Evolutionary conservation across 257 asterid genomes (phyloP).

Genomic region (Pogostemon cablin): DNA sequence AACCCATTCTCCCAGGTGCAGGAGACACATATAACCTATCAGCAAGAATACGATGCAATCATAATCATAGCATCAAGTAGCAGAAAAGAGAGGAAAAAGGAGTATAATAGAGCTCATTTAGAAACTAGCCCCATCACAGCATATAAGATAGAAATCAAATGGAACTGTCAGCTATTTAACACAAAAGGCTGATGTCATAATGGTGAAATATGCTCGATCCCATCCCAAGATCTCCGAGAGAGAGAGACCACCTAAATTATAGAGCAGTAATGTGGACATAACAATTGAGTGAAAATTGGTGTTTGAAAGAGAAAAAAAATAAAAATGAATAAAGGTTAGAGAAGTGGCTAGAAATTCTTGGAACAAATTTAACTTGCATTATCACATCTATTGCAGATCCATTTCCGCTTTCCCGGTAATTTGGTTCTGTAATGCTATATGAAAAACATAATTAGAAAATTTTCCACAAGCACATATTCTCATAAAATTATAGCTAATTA

Average conservation of each 20-base stretch:
- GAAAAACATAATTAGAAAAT: background rate
- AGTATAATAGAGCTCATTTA: background rate
- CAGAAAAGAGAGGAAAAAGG: background rate
- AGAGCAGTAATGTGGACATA: background rate
- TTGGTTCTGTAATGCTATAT: background rate
- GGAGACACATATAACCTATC: conserved; percentile 83
- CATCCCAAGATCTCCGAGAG: background rate
- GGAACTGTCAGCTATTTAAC: too few species aligned
- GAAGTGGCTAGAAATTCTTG: background rate
- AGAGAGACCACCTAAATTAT: background rate
- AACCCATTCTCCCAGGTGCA: conserved; percentile 88
- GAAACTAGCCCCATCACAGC: background rate
- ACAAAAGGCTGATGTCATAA: background rate
- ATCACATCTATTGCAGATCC: background rate
- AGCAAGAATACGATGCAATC: conserved; percentile 18
- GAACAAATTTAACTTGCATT: background rate
- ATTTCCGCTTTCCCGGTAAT: background rate
- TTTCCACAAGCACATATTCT: background rate
- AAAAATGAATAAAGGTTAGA: background rate
- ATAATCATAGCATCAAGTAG: conserved; percentile 19
- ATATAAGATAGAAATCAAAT: background rate
- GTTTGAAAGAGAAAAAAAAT: background rate
- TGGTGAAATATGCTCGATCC: background rate
- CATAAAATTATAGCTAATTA: background rate
- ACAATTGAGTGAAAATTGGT: background rate